Conservation (phyloP, 768 basidiomycete genomes). For the Floccularia luteovirens region DNA sequence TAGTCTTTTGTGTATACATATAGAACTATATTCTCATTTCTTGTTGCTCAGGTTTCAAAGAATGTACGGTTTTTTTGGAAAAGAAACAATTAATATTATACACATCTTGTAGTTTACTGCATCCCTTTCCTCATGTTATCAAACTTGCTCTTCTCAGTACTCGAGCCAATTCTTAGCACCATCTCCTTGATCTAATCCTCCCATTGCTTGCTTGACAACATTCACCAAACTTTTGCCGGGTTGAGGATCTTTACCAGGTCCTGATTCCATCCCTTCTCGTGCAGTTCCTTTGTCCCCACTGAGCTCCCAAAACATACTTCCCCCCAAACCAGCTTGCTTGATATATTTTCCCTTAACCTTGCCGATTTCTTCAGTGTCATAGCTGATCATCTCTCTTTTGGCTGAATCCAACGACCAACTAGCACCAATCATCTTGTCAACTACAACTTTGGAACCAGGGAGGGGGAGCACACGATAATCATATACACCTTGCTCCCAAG, state of each 20-base stretch:
- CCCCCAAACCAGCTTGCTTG: conserved; percentile 65
- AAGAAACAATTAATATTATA: no score
- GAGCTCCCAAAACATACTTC: conserved; percentile 94
- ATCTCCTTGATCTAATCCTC: conserved; percentile 44
- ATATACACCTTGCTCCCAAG: conserved; percentile 88
- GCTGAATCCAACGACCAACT: conserved; percentile 79
- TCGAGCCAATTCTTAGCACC: conserved; percentile 66
- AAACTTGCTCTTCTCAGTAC: conserved; percentile 71
- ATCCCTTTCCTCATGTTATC: conserved; percentile 76
- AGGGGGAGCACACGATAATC: conserved; percentile 90
- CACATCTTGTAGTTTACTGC: conserved; percentile 16
- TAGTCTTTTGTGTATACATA: no score
- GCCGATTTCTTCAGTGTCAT: conserved; percentile 65
- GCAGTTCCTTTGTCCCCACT: conserved; percentile 74
- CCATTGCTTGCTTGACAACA: conserved; percentile 76
- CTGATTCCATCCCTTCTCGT: conserved; percentile 68
- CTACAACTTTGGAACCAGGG: conserved; percentile 55
- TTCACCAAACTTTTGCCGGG: conserved; percentile 65
- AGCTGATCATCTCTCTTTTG: conserved; percentile 77
- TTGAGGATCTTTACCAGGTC: conserved; percentile 67
- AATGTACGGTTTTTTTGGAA: no score
- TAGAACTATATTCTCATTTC: no score
- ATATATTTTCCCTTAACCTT: conserved; percentile 79
- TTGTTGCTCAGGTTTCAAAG: no score
- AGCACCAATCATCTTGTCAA: conserved; percentile 62